phyloP scores from a whole-genome alignment of 148 eudicot species.

The Selenicereus undatus region DNA sequence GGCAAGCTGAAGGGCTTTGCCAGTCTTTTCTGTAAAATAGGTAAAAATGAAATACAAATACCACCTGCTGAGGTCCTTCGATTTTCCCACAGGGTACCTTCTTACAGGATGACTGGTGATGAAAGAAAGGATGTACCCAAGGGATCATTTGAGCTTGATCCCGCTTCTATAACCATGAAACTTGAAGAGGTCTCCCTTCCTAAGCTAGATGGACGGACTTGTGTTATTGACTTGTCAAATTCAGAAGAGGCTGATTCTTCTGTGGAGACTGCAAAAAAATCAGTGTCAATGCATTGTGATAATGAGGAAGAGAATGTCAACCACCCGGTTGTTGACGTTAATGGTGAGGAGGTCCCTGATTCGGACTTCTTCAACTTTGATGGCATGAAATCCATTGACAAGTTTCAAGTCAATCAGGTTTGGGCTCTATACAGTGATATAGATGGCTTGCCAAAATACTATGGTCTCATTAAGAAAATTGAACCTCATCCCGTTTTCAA shows the following conservation, averaged over 20 bases:
- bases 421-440: slow-evolving; percentile 63
- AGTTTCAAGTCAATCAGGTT: slow-evolving; percentile 50
- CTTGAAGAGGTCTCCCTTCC: slow-evolving; percentile 39
- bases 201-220: background rate
- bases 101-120: slow-evolving; percentile 41
- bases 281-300: slow-evolving; percentile 12
- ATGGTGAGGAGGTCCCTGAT: slow-evolving; percentile 38
- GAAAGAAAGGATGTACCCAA: slow-evolving; percentile 49
- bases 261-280: slow-evolving; percentile 11
- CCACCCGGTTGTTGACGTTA: slow-evolving; percentile 11
- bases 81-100: slow-evolving; percentile 76
- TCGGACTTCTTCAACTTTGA: slow-evolving; percentile 49
- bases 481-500: slow-evolving; percentile 24
- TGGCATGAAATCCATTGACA: slow-evolving; percentile 32
- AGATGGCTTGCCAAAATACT: slow-evolving; percentile 62
- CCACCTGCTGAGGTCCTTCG: slow-evolving; percentile 40
- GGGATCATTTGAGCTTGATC: slow-evolving; percentile 76
- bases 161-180: slow-evolving; percentile 57
- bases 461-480: slow-evolving; percentile 37
- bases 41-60: slow-evolving; percentile 34
- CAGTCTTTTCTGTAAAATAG: slow-evolving; percentile 47
- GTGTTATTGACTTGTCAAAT: slow-evolving; percentile 11
- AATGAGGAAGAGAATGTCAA: slow-evolving; percentile 16
- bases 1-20: slow-evolving; percentile 63
- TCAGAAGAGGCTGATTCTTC: slow-evolving; percentile 10